phyloP scores from a whole-genome alignment of 1,284 basidiomycete species.

The Coniferiporia weirii region DNA sequence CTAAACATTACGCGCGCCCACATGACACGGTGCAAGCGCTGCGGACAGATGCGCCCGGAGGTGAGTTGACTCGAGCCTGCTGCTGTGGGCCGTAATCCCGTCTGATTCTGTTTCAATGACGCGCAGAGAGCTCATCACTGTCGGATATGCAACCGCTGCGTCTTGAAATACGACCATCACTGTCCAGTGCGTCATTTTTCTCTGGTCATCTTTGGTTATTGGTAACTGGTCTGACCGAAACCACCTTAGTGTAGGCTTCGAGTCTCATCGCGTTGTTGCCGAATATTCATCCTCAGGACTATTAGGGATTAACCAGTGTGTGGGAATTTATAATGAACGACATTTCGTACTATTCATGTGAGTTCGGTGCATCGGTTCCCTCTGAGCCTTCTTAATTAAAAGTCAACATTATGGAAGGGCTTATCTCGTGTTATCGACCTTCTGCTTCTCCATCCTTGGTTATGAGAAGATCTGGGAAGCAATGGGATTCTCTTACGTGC shows the following conservation, averaged over 20 bases:
- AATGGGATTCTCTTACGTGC: conserved; percentile 46
- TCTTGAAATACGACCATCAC: conserved; percentile 94
- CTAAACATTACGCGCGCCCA: conserved; percentile 46
- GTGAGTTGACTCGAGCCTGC: conserved; percentile 38
- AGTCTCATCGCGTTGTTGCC: conserved; percentile 6
- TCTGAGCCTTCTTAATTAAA: too few relatives aligned
- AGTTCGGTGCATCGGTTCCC: conserved; percentile 23
- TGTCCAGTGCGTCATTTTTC: conserved; percentile 63
- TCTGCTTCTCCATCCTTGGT: conserved; percentile 54
- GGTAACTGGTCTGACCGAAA: not conserved
- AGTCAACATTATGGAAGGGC: conserved; percentile 38
- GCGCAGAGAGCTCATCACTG: conserved; percentile 90
- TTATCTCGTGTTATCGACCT: conserved; percentile 65
- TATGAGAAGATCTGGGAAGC: conserved; percentile 53
- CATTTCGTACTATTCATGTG: conserved; percentile 96
- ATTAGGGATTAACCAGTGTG: conserved; percentile 94
- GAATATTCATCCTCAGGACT: not conserved
- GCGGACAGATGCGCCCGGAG: conserved; percentile 73
- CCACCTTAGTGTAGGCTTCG: conserved; percentile 16
- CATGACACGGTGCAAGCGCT: conserved; percentile 63
- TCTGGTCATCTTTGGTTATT: conserved; percentile 5
- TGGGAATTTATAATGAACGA: conserved; percentile 92
- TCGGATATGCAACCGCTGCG: conserved; percentile 86
- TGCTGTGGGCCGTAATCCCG: not conserved
- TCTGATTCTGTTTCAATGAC: not conserved